Evolutionary conservation across 2,329 filamentous ascomycete genomes (phyloP).

Genomic region (Ampelomyces quisqualis): DNA sequence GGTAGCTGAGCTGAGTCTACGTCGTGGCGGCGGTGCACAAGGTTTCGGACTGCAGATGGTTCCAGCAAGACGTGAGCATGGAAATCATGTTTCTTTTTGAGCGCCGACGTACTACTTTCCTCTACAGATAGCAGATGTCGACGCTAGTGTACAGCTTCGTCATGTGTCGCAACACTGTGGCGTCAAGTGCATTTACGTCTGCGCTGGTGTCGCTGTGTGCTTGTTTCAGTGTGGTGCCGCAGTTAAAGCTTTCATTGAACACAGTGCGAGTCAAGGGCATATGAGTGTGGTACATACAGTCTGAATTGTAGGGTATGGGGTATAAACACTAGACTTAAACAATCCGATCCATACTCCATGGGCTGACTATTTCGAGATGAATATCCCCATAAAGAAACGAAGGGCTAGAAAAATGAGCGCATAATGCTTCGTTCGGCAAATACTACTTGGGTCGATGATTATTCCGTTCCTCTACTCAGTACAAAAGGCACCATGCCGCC

Average conservation of each 20-base stretch:
- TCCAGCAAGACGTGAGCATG: too few species aligned
- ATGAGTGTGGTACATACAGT: background rate
- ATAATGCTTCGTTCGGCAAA: too few species aligned
- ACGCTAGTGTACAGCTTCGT: slow-evolving; percentile 10
- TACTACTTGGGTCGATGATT: too few species aligned
- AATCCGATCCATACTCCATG: too few species aligned
- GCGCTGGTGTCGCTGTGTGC: slow-evolving; percentile 9
- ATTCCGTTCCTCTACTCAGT: background rate
- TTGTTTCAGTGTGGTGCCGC: slow-evolving; percentile 3
- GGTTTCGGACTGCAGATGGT: too few species aligned
- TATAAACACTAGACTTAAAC: slow-evolving; percentile 4
- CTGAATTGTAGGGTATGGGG: background rate
- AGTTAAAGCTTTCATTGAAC: background rate
- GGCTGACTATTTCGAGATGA: too few species aligned
- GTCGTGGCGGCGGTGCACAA: too few species aligned
- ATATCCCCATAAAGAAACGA: too few species aligned
- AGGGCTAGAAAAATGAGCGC: too few species aligned
- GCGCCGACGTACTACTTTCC: too few species aligned
- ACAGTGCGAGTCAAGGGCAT: background rate
- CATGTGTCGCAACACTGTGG: slow-evolving; percentile 7
- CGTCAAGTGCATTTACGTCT: slow-evolving; percentile 12
- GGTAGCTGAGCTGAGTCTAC: too few species aligned
- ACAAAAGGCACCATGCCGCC: background rate
- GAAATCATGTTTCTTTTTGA: too few species aligned
- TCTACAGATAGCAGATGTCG: slow-evolving; percentile 12